Base-by-base conservation (phyloP, 2,329 filamentous ascomycete species). In the Arthrobotrys sphaeroides region DNA sequence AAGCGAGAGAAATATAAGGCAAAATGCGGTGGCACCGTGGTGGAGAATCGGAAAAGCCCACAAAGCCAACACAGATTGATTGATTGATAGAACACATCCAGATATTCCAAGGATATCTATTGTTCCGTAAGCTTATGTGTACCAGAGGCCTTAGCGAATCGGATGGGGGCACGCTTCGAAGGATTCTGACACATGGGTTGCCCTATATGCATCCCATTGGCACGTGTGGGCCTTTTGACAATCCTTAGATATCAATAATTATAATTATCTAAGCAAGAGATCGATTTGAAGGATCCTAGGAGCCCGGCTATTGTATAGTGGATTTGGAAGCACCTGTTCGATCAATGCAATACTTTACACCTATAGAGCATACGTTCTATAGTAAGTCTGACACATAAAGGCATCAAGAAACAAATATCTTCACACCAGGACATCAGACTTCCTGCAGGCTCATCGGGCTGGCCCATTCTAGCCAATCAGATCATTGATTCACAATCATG, bases 401-500 rank as follows among this genome's bases (percentile, higher is more conserved):
- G 31, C n/a, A n/a, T n/a, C n/a, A n/a, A n/a, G n/a, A n/a, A n/a
- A n/a, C n/a, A n/a, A n/a, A n/a, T n/a, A n/a, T n/a, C n/a, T n/a
- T n/a, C n/a, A n/a, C n/a, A n/a, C n/a, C n/a, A n/a, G n/a, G n/a
- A n/a, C n/a, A n/a, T n/a, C n/a, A n/a, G n/a, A n/a, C n/a, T n/a
- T n/a, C n/a, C n/a, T n/a, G n/a, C n/a, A n/a, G n/a, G n/a, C n/a
- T n/a, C n/a, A n/a, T n/a, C n/a, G n/a, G n/a, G n/a, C n/a, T n/a
- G n/a, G n/a, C n/a, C n/a, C n/a, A n/a, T n/a, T n/a, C n/a, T n/a
- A 47, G 26, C 47, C 47, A 51, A 51, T 51, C 47, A 33, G 13
- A 10, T n/a, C 18, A 1, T 31, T 24, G 20, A 28, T 26, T 33
- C 47, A 33, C 26, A 26, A 18, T 51, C 24, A 51, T 51, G 47